Evolutionary conservation across 192 early-diverging fungal genomes (phyloP).

Genomic region (Coemansia sp.): DNA sequence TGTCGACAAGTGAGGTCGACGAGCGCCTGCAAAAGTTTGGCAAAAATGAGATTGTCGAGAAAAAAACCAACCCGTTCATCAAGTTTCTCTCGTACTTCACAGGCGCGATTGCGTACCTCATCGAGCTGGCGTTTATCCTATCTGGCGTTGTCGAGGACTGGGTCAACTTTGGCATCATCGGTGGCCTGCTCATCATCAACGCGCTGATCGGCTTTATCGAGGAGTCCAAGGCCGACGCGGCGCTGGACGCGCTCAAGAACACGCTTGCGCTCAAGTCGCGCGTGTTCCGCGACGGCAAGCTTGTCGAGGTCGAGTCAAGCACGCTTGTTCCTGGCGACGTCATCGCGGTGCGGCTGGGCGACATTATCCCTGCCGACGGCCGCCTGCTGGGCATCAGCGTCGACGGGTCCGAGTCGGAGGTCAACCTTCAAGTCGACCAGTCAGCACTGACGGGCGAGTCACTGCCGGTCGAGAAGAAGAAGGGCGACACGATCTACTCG

Average conservation of each 20-base stretch:
- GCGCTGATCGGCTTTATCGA: constrained; percentile 93
- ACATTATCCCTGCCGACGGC: constrained; percentile 92
- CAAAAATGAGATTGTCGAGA: constrained; percentile 79
- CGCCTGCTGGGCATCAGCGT: constrained; percentile 78
- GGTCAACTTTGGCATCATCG: constrained; percentile 84
- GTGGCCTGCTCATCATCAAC: constrained; percentile 79
- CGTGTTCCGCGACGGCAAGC: constrained; percentile 75
- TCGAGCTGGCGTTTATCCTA: constrained; percentile 86
- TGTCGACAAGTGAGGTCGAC: constrained; percentile 74
- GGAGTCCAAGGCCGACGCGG: constrained; percentile 91
- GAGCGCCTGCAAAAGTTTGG: constrained; percentile 77
- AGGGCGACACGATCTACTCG: constrained; percentile 83
- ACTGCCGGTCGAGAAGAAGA: constrained; percentile 82
- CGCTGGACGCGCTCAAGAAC: constrained; percentile 92
- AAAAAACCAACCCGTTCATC: constrained; percentile 80
- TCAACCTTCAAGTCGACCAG: constrained; percentile 86
- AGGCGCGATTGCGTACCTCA: constrained; percentile 87
- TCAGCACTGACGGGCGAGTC: constrained; percentile 94
- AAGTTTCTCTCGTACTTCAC: constrained; percentile 87
- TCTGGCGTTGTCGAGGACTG: constrained; percentile 75
- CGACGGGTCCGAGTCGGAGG: constrained; percentile 77
- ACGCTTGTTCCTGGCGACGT: constrained; percentile 90
- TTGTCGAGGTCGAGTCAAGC: constrained; percentile 72
- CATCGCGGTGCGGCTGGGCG: constrained; percentile 88
- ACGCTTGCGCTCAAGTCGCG: constrained; percentile 88